Conservation (phyloP, 2,329 filamentous ascomycete genomes). For the Aspergillus persii region DNA sequence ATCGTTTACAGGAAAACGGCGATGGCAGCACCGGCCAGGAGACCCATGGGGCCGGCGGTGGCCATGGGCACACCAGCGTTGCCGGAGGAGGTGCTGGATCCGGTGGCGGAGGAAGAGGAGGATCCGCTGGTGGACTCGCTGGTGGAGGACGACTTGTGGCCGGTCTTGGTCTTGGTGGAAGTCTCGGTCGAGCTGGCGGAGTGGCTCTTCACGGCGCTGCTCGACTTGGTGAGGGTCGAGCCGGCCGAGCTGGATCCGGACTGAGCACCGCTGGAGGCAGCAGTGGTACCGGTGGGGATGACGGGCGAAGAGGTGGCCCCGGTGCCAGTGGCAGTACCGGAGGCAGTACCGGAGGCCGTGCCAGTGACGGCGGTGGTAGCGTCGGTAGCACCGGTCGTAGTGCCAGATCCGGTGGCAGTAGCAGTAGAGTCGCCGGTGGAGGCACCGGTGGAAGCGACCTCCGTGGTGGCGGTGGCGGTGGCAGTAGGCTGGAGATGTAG, state of each 20-base stretch:
- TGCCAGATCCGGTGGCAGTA: too few species aligned
- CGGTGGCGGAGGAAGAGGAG: slow-evolving; percentile 13
- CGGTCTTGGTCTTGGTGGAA: slow-evolving; percentile 20
- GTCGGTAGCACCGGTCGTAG: neutral
- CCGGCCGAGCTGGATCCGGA: slow-evolving; percentile 17
- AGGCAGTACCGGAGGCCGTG: neutral
- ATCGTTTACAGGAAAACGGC: slow-evolving; percentile 42
- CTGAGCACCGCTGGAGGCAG: slow-evolving; percentile 21
- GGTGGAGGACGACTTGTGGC: slow-evolving; percentile 17
- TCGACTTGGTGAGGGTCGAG: slow-evolving; percentile 24
- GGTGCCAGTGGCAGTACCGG: neutral
- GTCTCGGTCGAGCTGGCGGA: slow-evolving; percentile 24
- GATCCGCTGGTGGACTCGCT: slow-evolving; percentile 4
- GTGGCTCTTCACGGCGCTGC: slow-evolving; percentile 13
- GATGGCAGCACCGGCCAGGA: slow-evolving; percentile 44
- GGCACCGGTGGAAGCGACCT: neutral
- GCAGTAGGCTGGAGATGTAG: neutral
- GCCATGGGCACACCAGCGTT: slow-evolving; percentile 34
- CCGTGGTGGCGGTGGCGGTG: neutral
- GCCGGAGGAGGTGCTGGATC: slow-evolving; percentile 24
- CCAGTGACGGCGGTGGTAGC: neutral
- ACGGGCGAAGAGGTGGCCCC: slow-evolving; percentile 35
- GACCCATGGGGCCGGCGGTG: slow-evolving; percentile 36
- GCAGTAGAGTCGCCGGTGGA: too few species aligned
- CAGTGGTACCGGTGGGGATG: slow-evolving; percentile 24